Evolutionary conservation across 2,329 filamentous ascomycete species (phyloP).

Genomic region (Sclerotinia borealis): DNA sequence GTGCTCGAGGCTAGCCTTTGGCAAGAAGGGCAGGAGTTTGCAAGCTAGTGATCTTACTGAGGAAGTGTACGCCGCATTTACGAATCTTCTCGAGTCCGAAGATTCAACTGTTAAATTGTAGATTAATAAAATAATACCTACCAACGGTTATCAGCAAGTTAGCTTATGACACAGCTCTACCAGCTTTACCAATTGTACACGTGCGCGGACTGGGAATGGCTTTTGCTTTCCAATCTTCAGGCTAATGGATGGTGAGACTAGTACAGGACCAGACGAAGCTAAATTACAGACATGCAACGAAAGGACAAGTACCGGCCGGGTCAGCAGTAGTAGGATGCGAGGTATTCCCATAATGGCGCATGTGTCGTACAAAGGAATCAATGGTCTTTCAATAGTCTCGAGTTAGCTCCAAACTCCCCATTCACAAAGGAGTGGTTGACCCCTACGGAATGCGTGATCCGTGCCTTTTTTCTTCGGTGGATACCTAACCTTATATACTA

Average conservation of each 20-base stretch:
- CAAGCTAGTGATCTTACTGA: slow-evolving; percentile 93
- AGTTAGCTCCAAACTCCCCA: neutral
- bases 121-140: slow-evolving; percentile 3
- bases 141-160: neutral
- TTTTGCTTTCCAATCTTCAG: neutral
- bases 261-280: slow-evolving; percentile 9
- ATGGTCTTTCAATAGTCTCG: neutral
- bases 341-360: neutral
- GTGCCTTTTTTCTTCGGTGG: neutral
- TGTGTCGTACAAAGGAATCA: neutral
- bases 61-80: slow-evolving; percentile 77
- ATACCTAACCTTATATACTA: too few species aligned
- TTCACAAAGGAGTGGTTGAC: neutral
- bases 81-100: slow-evolving; percentile 69
- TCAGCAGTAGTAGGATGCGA: neutral
- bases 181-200: neutral
- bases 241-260: neutral
- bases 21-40: slow-evolving; percentile 76
- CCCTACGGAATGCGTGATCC: neutral
- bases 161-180: neutral
- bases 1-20: slow-evolving; percentile 81
- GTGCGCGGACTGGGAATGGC: neutral
- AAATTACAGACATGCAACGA: slow-evolving; percentile 14
- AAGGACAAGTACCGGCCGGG: neutral
- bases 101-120: slow-evolving; percentile 35